Evolutionary conservation across 1,139 yeast species (phyloP), one percentile per base, ranked within the genome.

Genomic region (Pichia cactophila): DNA sequence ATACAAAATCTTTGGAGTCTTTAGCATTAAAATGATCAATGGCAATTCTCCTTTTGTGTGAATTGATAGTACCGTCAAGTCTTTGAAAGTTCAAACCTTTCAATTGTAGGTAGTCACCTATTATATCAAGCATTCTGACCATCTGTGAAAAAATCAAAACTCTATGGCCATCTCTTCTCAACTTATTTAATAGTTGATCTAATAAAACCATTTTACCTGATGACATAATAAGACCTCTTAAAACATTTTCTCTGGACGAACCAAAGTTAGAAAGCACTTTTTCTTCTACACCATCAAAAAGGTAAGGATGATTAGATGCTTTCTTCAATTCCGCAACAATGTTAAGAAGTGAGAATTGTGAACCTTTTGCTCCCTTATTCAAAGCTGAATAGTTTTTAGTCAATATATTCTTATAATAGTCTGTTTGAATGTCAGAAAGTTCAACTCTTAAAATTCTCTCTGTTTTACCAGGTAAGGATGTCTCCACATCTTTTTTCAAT

Each of bases 11-110:
- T 50, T 83, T 85, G 7, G 96, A 88, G 48, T 80, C 96, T 1
- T 94, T 94, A 0, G 96, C 90, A 67, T 94, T 94, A 72, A 85
- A 94, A 66, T 94, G 98, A 64, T 94, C 98, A 61, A 94, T 94
- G 2, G 97, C 86, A 26, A 90, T 83, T 63, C 96, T 79, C 69
- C 99, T 81, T 56, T 90, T 95, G 5, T 95, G 80, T 1, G 97
- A 89, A 2, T 97, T 95, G 36, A 94, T 83, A 12, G 97, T 95
- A 69, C 99, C 99, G 68, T 94, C 99, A 43, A 94, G 74, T 59
- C 99, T 73, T 68, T 92, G 99, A 69, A 86, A 92, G 51, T 81
- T 83, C 51, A 84, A 78, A n/a, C 97, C 97, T 60, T 92, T 87
- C 50, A 90, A 83, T 10, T 88, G 80, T 55, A 92, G 69, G 62